A percentile compares a stretch with the other conserved stretches of the same genome.
Conservation (phyloP, 2,329 filamentous ascomycete species). For the Lecanicillium sp. region DNA sequence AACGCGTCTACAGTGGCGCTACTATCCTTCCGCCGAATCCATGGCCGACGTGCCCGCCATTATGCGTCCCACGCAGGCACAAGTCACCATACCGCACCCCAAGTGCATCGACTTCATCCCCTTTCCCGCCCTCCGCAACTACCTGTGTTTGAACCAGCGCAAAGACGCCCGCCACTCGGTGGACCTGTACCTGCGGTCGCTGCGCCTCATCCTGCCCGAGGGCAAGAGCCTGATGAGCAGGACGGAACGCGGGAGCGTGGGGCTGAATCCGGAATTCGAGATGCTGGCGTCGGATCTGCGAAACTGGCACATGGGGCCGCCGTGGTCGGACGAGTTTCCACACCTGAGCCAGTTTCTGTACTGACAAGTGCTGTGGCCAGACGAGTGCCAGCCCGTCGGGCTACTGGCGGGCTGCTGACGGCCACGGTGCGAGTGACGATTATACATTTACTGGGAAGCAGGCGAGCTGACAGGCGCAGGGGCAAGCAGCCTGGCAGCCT, state of each 20-base stretch:
- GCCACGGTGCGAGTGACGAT: no score
- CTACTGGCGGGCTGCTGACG: no score
- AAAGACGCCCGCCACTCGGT: slow-evolving; percentile 12
- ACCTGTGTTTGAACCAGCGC: slow-evolving; percentile 14
- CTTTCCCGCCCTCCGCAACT: slow-evolving; percentile 16
- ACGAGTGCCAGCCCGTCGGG: not conserved
- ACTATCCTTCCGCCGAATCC: slow-evolving; percentile 10
- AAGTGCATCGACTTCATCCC: slow-evolving; percentile 16
- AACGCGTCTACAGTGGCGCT: slow-evolving; percentile 13
- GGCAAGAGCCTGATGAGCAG: slow-evolving; percentile 16
- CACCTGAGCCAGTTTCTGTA: slow-evolving; percentile 14
- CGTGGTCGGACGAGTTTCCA: slow-evolving; percentile 21
- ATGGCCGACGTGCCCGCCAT: slow-evolving; percentile 13
- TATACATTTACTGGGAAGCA: no score
- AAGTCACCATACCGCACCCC: slow-evolving; percentile 12
- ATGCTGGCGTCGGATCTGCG: slow-evolving; percentile 19
- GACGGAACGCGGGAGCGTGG: slow-evolving; percentile 14
- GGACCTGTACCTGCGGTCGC: slow-evolving; percentile 15
- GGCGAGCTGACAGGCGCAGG: not conserved
- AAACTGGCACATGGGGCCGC: slow-evolving; percentile 20
- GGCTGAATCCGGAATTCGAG: slow-evolving; percentile 21
- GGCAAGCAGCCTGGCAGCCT: not conserved
- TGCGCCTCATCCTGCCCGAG: slow-evolving; percentile 15
- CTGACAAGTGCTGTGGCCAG: not conserved
- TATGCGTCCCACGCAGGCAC: slow-evolving; percentile 14